A percentile compares a stretch with the other conserved stretches of the same genome.
phyloP scores from a whole-genome alignment of 1,139 yeast genomes.

The Yamadazyma dushanensis region DNA sequence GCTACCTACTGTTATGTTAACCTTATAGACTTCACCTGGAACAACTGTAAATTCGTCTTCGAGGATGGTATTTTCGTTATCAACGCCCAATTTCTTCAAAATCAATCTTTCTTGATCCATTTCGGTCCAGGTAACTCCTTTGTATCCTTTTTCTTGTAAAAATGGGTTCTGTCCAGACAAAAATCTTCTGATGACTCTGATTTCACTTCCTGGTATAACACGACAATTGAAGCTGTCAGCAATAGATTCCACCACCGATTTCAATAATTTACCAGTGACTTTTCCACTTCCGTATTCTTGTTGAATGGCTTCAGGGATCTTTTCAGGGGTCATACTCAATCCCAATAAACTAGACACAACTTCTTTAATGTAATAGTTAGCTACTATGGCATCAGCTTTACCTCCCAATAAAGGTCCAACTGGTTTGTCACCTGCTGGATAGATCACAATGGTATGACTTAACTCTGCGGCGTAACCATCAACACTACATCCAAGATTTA shows the following conservation, averaged over 20 bases:
- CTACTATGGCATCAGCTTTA: slow-evolving; percentile 87
- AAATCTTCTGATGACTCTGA: slow-evolving; percentile 88
- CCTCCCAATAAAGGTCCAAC: slow-evolving; percentile 79
- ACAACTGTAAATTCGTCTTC: slow-evolving; percentile 74
- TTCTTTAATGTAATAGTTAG: slow-evolving; percentile 85
- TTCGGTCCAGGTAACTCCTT: slow-evolving; percentile 92
- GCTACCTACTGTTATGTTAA: slow-evolving; percentile 83
- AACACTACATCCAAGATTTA: slow-evolving; percentile 83
- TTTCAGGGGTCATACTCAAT: slow-evolving; percentile 72
- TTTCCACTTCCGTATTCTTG: slow-evolving; percentile 22
- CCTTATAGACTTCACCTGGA: slow-evolving; percentile 83
- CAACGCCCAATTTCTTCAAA: slow-evolving; percentile 14
- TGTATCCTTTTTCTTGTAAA: slow-evolving; percentile 87
- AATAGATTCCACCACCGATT: slow-evolving; percentile 75
- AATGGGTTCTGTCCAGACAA: slow-evolving; percentile 94
- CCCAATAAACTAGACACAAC: slow-evolving; percentile 76
- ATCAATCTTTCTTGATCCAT: slow-evolving; percentile 61
- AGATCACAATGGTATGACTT: slow-evolving; percentile 84
- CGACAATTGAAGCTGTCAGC: slow-evolving; percentile 79
- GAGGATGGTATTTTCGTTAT: slow-evolving; percentile 42
- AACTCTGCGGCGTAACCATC: slow-evolving; percentile 92
- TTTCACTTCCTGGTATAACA: slow-evolving; percentile 89
- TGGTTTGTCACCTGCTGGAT: slow-evolving; percentile 65
- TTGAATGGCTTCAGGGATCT: slow-evolving; percentile 51
- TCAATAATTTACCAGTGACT: slow-evolving; percentile 68